Evolutionary conservation across 2,329 filamentous ascomycete species (phyloP), one percentile per base, ranked within the genome.

Genomic region (Colletotrichum gigasporum): DNA sequence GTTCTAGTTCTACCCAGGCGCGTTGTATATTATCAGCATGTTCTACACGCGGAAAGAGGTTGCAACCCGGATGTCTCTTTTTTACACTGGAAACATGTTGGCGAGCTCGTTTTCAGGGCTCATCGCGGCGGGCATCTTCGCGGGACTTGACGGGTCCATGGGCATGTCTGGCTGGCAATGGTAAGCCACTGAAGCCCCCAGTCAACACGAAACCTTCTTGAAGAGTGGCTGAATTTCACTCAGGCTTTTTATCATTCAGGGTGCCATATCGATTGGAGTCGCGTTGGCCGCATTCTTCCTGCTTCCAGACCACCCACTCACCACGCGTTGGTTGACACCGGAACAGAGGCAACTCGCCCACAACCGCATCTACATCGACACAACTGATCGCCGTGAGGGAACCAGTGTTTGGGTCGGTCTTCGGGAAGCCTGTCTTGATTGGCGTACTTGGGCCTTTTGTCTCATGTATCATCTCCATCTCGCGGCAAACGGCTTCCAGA

Each of bases 401-500:
- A 80, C 75, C 3, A 78, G 76, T 20, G 77, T 76, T 3, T 79
- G 68, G 70, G 78, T 5, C 76, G 75, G 71, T 3, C 68, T 73
- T 14, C 53, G 56, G 1, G 68, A 73, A 22, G 70, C 72, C 1
- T 41, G 71, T 3, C 48, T 66, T 0, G 72, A 74, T 10, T 70
- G 69, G 30, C 72, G 70, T 6, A 55, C 71, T 2, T 74, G 70
- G 71, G 62, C 70, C 0, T 61, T 73, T 20, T 70, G 68, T 2
- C 63, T 72, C n/a, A 72, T 72, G 66, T 68, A 72, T 37, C 68
- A 72, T 56, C 64, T 71, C 48, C 70, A 70, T 45, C 66, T 73
- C 11, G 79, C 80, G 7, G 81, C 81, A 12, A 82, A 80, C 41
- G 90, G 91, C 4, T 94, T 89, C 75, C 90, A 88, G 51, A 93